A percentile compares a stretch with the other conserved stretches of the same genome.
phyloP scores from a whole-genome alignment of 768 basidiomycete genomes.

The Clitopilus passeckerianus region DNA sequence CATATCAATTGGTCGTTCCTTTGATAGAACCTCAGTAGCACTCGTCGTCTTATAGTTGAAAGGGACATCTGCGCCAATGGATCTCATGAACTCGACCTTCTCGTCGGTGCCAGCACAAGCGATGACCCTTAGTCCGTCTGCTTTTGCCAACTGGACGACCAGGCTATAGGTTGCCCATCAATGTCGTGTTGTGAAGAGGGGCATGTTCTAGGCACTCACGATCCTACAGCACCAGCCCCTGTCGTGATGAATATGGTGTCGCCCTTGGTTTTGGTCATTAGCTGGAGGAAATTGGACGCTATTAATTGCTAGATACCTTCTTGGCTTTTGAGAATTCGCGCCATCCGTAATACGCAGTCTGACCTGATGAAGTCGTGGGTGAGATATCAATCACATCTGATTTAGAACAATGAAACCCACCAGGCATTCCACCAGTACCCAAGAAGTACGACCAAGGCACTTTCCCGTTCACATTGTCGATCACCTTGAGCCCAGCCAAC shows the following conservation, averaged over 20 bases:
- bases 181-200: background rate
- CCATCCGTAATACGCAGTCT: conserved; percentile 27
- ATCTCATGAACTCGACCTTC: conserved; percentile 30
- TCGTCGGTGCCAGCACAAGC: conserved; percentile 34
- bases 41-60: conserved; percentile 23
- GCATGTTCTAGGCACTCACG: conserved; percentile 10
- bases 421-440: too few relatives aligned
- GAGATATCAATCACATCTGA: too few relatives aligned
- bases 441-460: too few relatives aligned
- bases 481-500: too few relatives aligned
- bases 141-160: conserved; percentile 33
- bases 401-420: background rate
- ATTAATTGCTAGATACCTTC: conserved; percentile 14
- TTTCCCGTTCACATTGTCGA: too few relatives aligned
- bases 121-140: conserved; percentile 33
- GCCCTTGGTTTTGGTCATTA: conserved; percentile 9
- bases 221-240: conserved; percentile 24
- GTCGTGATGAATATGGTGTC: conserved; percentile 21
- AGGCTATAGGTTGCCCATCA: conserved; percentile 11
- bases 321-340: conserved; percentile 21
- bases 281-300: too few relatives aligned
- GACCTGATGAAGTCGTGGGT: conserved; percentile 29
- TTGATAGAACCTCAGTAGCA: conserved; percentile 21
- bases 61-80: conserved; percentile 28
- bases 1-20: conserved; percentile 21